phyloP scores from a whole-genome alignment of 202 grass and related monocot species.

The Schoenoplectus triqueter region DNA sequence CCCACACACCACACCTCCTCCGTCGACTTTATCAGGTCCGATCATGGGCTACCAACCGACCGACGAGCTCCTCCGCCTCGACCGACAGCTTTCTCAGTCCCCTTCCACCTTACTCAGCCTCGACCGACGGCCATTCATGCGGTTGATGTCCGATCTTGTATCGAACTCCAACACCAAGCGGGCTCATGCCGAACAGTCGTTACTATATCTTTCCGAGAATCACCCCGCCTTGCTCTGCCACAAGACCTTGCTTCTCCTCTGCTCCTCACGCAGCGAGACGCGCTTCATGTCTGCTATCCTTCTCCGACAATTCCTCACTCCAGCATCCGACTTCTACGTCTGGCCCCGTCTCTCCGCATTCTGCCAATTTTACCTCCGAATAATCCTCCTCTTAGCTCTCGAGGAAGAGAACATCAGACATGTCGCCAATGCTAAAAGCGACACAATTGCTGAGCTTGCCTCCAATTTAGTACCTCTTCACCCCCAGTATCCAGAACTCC shows the following conservation, averaged over 20 bases:
- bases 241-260: background rate
- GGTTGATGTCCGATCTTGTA: background rate
- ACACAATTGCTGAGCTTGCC: conserved; percentile 69
- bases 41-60: background rate
- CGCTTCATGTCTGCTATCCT: conserved; percentile 66
- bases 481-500: conserved; percentile 61
- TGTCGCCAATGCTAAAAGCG: conserved; percentile 59
- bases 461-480: conserved; percentile 51
- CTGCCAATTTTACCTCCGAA: background rate
- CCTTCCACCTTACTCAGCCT: background rate
- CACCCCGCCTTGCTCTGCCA: background rate
- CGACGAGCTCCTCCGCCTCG: background rate
- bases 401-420: conserved; percentile 32
- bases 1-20: background rate
- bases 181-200: background rate
- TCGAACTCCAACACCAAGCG: conserved; percentile 7
- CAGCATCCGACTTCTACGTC: conserved; percentile 44
- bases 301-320: conserved; percentile 78
- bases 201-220: background rate
- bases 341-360: background rate
- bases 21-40: background rate
- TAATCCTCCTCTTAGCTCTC: conserved; percentile 30
- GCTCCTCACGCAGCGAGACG: conserved; percentile 36
- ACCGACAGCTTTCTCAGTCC: background rate
- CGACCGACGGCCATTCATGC: background rate